phyloP scores from a whole-genome alignment of 306 rosid species.

The Albizia julibrissin region DNA sequence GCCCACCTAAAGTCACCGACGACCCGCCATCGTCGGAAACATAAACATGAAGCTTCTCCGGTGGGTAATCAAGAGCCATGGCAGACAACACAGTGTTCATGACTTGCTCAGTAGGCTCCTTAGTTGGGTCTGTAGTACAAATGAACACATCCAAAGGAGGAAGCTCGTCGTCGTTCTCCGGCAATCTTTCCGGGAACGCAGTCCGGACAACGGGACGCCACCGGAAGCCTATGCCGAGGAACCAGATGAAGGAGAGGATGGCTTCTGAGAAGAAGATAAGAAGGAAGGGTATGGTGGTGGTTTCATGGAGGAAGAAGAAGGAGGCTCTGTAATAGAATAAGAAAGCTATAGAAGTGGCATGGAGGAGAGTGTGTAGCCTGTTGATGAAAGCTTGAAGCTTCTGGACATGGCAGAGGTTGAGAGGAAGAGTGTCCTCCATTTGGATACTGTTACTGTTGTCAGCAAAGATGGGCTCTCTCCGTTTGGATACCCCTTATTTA shows the following conservation, averaged over 20 bases:
- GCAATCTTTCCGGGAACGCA: constrained; percentile 57
- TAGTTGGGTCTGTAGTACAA: constrained; percentile 63
- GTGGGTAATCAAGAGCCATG: constrained; percentile 72
- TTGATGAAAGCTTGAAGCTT: neutral
- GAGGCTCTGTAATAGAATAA: constrained; percentile 53
- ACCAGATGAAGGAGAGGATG: constrained; percentile 69
- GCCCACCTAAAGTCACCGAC: constrained; percentile 39
- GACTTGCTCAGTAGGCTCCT: constrained; percentile 70
- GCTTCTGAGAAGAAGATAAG: constrained; percentile 60
- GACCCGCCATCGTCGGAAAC: constrained; percentile 76
- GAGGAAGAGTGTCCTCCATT: neutral
- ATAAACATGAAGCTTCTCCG: constrained; percentile 64
- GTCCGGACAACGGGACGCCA: constrained; percentile 58
- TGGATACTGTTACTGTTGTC: neutral
- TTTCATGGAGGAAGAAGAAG: constrained; percentile 34
- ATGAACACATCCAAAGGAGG: constrained; percentile 69
- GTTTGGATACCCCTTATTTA: too few relatives aligned
- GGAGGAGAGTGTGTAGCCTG: constrained; percentile 33
- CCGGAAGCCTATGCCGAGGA: constrained; percentile 51
- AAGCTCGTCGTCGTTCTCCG: constrained; percentile 52
- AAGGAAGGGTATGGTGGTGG: constrained; percentile 48
- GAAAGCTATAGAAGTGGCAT: constrained; percentile 49
- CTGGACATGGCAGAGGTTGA: neutral
- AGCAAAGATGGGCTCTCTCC: too few relatives aligned
- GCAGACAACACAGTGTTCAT: constrained; percentile 76